Evolutionary conservation across 306 rosid genomes (phyloP).

Genomic region (barrel medic (Medicago truncatula)): MtrunA17r5.0-ANR NC_053046.1:44555001-44555500

Average conservation of each 20-base stretch:
- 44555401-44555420: too few relatives aligned
- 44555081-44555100: background rate
- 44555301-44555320: background rate
- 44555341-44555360: background rate
- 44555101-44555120: background rate
- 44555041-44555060: slow-evolving; percentile 1
- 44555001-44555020: background rate
- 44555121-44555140: background rate
- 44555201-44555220: background rate
- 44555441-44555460: background rate
- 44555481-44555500: too few relatives aligned
- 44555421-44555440: background rate
- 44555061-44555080: background rate
- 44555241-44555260: background rate
- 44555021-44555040: background rate
- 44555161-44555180: background rate
- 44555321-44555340: background rate
- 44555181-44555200: background rate
- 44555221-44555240: background rate
- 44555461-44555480: too few relatives aligned
- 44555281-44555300: background rate
- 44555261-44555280: background rate
- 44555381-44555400: background rate
- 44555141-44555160: background rate
- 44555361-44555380: slow-evolving; percentile 27